These are phyloP conservation scores for Pseudohalonectria lignicola DNA, from an alignment of 2,329 filamentous ascomycete species.

Conservation along the genomic window DNA sequence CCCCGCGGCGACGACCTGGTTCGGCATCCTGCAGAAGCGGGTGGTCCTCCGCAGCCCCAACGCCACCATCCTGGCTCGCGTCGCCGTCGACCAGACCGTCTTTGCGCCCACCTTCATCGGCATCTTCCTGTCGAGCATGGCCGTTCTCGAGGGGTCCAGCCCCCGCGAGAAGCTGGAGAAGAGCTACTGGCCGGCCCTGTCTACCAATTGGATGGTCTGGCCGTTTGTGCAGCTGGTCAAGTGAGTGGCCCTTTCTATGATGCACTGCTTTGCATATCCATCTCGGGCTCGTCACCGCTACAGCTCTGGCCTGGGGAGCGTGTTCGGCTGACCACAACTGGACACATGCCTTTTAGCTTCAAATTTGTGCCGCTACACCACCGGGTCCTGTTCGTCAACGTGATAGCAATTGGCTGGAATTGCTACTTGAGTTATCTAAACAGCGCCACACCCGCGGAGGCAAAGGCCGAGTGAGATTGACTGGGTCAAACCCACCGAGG, in stretches of 20 bases:
- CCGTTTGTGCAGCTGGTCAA: constrained; percentile 76
- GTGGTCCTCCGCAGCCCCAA: constrained; percentile 55
- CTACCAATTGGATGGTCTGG: constrained; percentile 83
- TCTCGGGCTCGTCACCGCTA: too few species aligned
- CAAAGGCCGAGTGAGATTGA: too few species aligned
- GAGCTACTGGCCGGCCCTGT: constrained; percentile 61
- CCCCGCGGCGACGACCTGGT: constrained; percentile 81
- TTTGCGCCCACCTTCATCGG: constrained; percentile 80
- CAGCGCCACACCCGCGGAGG: too few species aligned
- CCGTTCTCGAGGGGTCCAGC: constrained; percentile 59
- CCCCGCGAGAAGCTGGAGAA: constrained; percentile 56
- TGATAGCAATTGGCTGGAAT: constrained; percentile 61
- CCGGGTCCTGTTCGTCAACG: constrained; percentile 76
- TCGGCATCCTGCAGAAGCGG: constrained; percentile 61
- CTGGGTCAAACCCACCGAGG: too few species aligned
- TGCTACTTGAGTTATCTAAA: constrained; percentile 53
- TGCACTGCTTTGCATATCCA: too few species aligned
- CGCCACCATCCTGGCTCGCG: constrained; percentile 64
- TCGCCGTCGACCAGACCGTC: constrained; percentile 67
- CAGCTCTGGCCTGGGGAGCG: too few species aligned
- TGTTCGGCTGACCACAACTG: too few species aligned
- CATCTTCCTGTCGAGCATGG: constrained; percentile 76
- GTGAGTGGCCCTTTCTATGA: neutral
- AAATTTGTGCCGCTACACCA: constrained; percentile 74
- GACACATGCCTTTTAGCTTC: too few species aligned